Percentiles rank a stretch among this genome's conserved stretches.
Evolutionary conservation across 192 early-diverging fungal genomes (phyloP).

Genomic region (Umbelopsis sp.): DNA sequence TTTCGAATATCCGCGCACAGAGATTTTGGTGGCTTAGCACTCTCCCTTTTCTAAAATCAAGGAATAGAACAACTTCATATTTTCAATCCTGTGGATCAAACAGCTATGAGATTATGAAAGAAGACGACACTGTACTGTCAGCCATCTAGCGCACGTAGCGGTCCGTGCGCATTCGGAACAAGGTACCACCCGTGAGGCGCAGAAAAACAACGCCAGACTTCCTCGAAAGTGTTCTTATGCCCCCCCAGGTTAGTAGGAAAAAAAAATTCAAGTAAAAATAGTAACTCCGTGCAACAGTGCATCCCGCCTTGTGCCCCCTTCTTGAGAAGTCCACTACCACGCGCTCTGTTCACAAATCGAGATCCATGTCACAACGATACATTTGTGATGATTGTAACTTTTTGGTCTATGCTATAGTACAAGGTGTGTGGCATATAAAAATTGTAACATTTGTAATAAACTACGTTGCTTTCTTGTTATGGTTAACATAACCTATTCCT

Average conservation of each 20-base stretch:
- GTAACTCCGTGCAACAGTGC: background rate
- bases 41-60: background rate
- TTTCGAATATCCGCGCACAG: background rate
- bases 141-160: background rate
- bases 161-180: conserved; percentile 9
- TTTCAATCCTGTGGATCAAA: too few species aligned
- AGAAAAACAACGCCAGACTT: background rate
- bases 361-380: too few species aligned
- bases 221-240: background rate
- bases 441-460: background rate
- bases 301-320: too few species aligned
- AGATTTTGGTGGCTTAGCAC: background rate
- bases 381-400: background rate
- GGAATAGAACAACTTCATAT: too few species aligned
- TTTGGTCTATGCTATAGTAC: conserved; percentile 13
- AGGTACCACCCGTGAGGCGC: background rate
- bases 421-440: background rate
- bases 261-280: background rate
- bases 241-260: background rate
- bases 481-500: conserved; percentile 88
- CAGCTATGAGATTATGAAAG: too few species aligned
- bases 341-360: too few species aligned
- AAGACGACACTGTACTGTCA: background rate
- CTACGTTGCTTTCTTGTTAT: conserved; percentile 83
- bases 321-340: too few species aligned